Evolutionary conservation across 306 rosid genomes (phyloP).

Genomic region (Senna tora): DNA sequence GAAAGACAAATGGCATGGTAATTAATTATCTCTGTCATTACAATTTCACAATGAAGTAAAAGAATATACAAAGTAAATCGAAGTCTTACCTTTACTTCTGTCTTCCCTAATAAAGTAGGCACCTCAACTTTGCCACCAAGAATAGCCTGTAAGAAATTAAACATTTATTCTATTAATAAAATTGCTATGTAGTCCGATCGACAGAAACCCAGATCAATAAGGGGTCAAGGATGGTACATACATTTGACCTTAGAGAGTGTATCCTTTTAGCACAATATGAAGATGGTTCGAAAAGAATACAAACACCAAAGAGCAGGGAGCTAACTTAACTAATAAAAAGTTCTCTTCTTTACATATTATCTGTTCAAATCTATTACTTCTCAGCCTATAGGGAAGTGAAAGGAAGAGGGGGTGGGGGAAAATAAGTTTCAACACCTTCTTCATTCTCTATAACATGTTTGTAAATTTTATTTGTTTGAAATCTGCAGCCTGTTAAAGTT

Average conservation of each 20-base stretch:
- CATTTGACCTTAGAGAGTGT: background rate
- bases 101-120: constrained; percentile 83
- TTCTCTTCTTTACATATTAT: constrained; percentile 24
- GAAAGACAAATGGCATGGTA: constrained; percentile 20
- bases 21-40: constrained; percentile 22
- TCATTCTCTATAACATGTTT: constrained; percentile 22
- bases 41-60: background rate
- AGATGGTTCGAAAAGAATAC: constrained; percentile 4
- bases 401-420: background rate
- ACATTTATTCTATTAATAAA: constrained; percentile 24
- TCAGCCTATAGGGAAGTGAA: too few relatives aligned
- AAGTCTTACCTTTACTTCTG: constrained; percentile 63
- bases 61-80: constrained; percentile 27
- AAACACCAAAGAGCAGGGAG: background rate
- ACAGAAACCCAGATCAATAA: constrained; percentile 9
- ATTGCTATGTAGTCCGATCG: constrained; percentile 7
- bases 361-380: constrained; percentile 2
- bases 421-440: constrained; percentile 19
- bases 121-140: constrained; percentile 93
- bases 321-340: constrained; percentile 26
- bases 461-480: constrained; percentile 13
- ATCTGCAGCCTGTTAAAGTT: constrained; percentile 1
- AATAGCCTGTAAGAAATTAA: constrained; percentile 76
- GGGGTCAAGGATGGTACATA: constrained; percentile 19
- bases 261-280: background rate